Conservation (phyloP, 306 rosid genomes). For the Echinosophora koreensis region DNA sequence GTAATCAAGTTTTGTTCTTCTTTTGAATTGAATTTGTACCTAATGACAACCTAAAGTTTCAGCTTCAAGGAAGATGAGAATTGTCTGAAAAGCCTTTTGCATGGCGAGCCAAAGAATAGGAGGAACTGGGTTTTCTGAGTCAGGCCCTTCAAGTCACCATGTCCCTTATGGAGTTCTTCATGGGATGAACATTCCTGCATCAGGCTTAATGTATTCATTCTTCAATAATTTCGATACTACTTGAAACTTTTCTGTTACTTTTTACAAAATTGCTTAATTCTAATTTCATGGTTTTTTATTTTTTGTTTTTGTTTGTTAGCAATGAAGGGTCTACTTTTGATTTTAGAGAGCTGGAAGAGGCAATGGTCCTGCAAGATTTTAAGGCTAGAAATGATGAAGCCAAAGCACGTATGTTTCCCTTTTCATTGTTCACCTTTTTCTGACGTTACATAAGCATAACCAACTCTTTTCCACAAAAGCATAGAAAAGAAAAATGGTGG, state of each 20-base stretch:
- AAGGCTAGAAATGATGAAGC: slow-evolving; percentile 80
- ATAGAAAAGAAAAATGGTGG: slow-evolving; percentile 37
- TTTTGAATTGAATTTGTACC: slow-evolving; percentile 42
- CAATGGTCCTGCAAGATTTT: slow-evolving; percentile 80
- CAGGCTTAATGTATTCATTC: slow-evolving; percentile 75
- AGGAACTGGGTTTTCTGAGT: slow-evolving; percentile 79
- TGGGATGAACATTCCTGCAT: slow-evolving; percentile 65
- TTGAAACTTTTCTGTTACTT: slow-evolving; percentile 20
- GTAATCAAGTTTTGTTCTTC: slow-evolving; percentile 36
- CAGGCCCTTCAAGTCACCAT: slow-evolving; percentile 78
- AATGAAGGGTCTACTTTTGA: slow-evolving; percentile 81
- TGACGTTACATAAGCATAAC: slow-evolving; percentile 63
- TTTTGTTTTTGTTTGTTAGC: slow-evolving; percentile 40
- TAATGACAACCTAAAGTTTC: slow-evolving; percentile 50
- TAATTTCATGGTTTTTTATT: not conserved
- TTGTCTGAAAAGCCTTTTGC: slow-evolving; percentile 60
- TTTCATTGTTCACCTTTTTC: slow-evolving; percentile 40
- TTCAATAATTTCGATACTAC: slow-evolving; percentile 35
- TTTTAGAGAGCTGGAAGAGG: slow-evolving; percentile 97
- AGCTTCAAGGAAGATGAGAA: slow-evolving; percentile 56
- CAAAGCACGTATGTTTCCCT: slow-evolving; percentile 66
- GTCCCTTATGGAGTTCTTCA: slow-evolving; percentile 77
- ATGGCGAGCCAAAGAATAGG: slow-evolving; percentile 85
- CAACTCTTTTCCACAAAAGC: slow-evolving; percentile 52
- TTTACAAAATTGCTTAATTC: slow-evolving; percentile 27